Base-by-base conservation (phyloP, 2,329 filamentous ascomycete species). In the Ascosphaera aggregata region DNA sequence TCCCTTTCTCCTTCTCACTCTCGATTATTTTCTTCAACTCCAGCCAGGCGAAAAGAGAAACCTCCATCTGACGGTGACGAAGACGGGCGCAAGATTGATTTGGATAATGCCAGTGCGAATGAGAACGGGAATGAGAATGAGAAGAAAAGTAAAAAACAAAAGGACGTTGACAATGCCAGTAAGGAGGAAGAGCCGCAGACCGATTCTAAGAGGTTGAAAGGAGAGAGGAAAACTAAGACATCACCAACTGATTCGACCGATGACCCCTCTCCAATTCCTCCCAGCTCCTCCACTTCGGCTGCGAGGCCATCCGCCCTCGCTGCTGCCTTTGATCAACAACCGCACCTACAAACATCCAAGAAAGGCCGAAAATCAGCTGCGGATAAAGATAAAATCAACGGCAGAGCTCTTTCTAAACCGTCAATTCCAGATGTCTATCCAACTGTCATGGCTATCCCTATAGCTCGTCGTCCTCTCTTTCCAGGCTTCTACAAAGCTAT, bases 401-500 rank as follows among this genome's bases (percentile, higher is more conserved):
- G n/a, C n/a, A n/a, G n/a, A 27, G 75, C 79, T 18, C 65, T 95
- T 31, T 73, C 82, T 49, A 95, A 95, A 60, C 80, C 84, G 1
- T 72, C 77, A 2, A 78, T 95, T 11, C 89, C 89, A 11, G 89
- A 98, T 44, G 76, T 94, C 34, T 98, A 98, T 55, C 89, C 89
- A 2, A 89, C 95, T 55, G 85, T 98, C 40, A 81, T 98, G 69
- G 86, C 86, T 2, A 92, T 98, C 41, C 89, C 89, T 5, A 94
- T 98, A 50, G 80, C 82, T 19, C 84, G 91, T 56, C 71, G 89
- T 39, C 89, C 89, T 9, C 64, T 98, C 9, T 98, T 95, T 59
- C 89, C 89, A 1, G 89, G 89, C 1, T 98, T 95, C 59, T 98
- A 98, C 64, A 98, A 98, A 60, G 86, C 89, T 8, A 89, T 98